These are phyloP conservation scores for Leptomonas seymouri DNA, from an alignment of 208 protist genomes.

Conservation along the genomic window DNA sequence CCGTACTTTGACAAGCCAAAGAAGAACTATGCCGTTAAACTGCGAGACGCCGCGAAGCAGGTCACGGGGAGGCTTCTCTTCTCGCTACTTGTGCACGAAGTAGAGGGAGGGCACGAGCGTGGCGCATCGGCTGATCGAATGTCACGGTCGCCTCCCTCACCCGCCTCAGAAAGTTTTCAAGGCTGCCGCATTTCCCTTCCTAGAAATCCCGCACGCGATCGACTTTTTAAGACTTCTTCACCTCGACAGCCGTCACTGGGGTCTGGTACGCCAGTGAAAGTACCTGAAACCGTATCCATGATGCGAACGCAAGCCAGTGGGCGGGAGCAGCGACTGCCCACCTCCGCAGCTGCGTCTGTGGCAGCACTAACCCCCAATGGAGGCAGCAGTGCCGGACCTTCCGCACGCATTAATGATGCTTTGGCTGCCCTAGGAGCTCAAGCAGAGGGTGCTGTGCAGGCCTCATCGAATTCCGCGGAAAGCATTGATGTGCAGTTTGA, in stretches of 20 bases:
- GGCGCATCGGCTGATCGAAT: not conserved
- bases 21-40: conserved; percentile 90
- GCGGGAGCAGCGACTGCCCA: not conserved
- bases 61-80: conserved; percentile 85
- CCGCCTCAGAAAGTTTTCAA: not conserved
- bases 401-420: not conserved
- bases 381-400: conserved; percentile 1
- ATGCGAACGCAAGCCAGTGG: not conserved
- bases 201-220: conserved; percentile 24
- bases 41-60: conserved; percentile 64
- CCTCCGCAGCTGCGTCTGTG: not conserved
- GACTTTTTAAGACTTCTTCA: conserved; percentile 12
- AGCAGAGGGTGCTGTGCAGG: not conserved
- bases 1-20: conserved; percentile 68
- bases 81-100: conserved; percentile 54
- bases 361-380: not conserved
- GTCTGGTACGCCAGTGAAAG: not conserved
- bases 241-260: not conserved
- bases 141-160: conserved; percentile 1
- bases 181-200: not conserved
- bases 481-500: conserved; percentile 64
- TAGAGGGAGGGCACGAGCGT: conserved; percentile 12
- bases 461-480: not conserved
- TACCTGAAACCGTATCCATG: not conserved
- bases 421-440: too few relatives aligned